Base-by-base conservation (phyloP, 2,329 filamentous ascomycete genomes). In the Akanthomyces muscarius region DNA sequence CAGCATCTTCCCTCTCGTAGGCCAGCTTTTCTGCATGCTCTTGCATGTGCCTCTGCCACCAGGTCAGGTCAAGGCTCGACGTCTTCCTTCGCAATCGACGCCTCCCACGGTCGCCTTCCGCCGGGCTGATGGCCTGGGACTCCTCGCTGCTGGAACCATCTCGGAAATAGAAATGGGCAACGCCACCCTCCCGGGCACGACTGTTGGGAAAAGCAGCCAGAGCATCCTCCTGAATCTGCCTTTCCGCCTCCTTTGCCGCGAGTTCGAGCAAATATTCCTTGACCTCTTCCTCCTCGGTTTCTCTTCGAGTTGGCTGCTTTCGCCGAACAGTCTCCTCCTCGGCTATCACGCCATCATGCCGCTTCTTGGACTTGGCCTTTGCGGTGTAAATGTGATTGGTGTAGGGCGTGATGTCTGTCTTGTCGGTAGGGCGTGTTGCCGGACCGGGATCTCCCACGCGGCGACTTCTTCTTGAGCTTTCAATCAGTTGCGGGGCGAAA, bases 11-110 rank as follows among this genome's bases (percentile, higher is more conserved):
- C 25, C 58, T 52, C 38, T 53, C 61, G 14, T 81, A 76, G 65
- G 86, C 82, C 55, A 87, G 74, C 68, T 87, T 80, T 68, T 91
- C 86, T 58, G 87, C 89, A 74, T 94, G 89, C 68, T 88, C 84
- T 68, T 91, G 89, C 89, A 95, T 90, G 69, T 92, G 88, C 69
- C 88, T 84, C 70, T 95, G 82, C 71, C 92, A 91, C 87, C 90
- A 94, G 59, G 82, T 82, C 69, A 88, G 79, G 58, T 84, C 82
- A 68, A 86, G 81, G 56, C 85, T 83, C 2, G 86, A 88, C 53
- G 86, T 86, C 70, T 87, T 86, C 47, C 86, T 82, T 63, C 84
- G 79, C 30, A 72, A 63, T 48, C 76, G 73, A 57, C 73, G 65
- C 62, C 69, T 68, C 50, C 64, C 65, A 23, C 69, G 68, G 23